phyloP scores from a whole-genome alignment of 345 rosid genomes.

The Punica granatum region DNA sequence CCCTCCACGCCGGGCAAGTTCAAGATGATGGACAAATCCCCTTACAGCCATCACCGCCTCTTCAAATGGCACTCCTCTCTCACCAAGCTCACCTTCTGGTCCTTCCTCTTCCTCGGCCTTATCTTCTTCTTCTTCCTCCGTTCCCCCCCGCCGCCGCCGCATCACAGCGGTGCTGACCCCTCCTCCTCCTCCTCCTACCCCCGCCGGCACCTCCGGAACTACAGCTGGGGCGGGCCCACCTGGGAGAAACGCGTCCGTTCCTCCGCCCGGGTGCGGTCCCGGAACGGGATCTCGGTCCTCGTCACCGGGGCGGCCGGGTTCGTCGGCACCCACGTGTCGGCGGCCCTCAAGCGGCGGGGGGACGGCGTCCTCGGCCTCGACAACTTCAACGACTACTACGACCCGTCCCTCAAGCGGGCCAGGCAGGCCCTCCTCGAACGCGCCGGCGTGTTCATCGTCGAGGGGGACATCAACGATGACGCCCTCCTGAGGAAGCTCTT shows the following conservation, averaged over 20 bases:
- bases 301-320: slow-evolving; percentile 95
- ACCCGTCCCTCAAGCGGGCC: slow-evolving; percentile 77
- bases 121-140: slow-evolving; percentile 81
- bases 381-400: slow-evolving; percentile 87
- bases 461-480: slow-evolving; percentile 85
- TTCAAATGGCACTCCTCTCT: slow-evolving; percentile 53
- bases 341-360: slow-evolving; percentile 74
- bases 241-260: slow-evolving; percentile 65
- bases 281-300: slow-evolving; percentile 59
- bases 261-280: slow-evolving; percentile 62
- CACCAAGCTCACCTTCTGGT: slow-evolving; percentile 80
- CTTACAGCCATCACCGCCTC: background rate
- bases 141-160: slow-evolving; percentile 47
- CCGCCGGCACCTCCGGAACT: slow-evolving; percentile 72
- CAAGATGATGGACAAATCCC: background rate
- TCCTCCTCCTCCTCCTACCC: slow-evolving; percentile 45
- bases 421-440: slow-evolving; percentile 78
- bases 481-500: slow-evolving; percentile 61
- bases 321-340: slow-evolving; percentile 86
- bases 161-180: slow-evolving; percentile 15
- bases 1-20: background rate
- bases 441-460: slow-evolving; percentile 65
- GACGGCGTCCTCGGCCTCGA: slow-evolving; percentile 86
- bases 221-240: slow-evolving; percentile 68
- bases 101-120: slow-evolving; percentile 61